Percentiles rank a stretch among this genome's conserved stretches.
phyloP scores from a whole-genome alignment of 2,329 filamentous ascomycete species.

The Paradendryphiella salina region DNA sequence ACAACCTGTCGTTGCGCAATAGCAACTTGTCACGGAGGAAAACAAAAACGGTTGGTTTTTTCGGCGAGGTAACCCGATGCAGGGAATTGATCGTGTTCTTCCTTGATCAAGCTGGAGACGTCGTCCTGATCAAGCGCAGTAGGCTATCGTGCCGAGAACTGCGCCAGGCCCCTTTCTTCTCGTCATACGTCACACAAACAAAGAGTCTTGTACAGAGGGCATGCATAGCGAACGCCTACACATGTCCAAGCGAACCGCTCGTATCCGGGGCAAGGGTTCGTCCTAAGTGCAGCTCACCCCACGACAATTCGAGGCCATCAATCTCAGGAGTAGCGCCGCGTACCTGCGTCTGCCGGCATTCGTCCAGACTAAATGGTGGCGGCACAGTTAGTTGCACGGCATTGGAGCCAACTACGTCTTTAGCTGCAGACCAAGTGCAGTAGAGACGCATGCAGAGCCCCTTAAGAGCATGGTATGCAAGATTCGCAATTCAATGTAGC shows the following conservation, averaged over 20 bases:
- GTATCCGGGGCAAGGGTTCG: background rate
- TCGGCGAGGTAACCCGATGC: no score
- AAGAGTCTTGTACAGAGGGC: no score
- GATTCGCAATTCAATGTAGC: constrained; percentile 12
- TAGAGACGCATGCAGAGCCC: constrained; percentile 6
- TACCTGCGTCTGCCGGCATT: constrained; percentile 23
- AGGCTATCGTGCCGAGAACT: no score
- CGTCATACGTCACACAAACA: no score
- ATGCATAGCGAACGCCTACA: background rate
- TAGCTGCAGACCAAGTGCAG: constrained; percentile 8
- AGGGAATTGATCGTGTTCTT: no score
- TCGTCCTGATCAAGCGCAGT: no score
- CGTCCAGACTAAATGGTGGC: constrained; percentile 13
- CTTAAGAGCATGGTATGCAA: constrained; percentile 12
- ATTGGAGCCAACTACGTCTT: background rate
- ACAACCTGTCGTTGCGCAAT: no score
- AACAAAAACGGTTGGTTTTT: no score
- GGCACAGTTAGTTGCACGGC: constrained; percentile 11
- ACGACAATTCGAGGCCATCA: background rate
- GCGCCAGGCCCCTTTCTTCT: no score
- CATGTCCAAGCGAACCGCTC: background rate
- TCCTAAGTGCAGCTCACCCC: background rate
- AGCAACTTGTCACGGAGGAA: background rate
- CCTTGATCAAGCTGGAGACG: no score
- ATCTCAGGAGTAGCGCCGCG: constrained; percentile 28